Base-by-base conservation (phyloP, 768 basidiomycete species). In the Boletus sp. region DNA sequence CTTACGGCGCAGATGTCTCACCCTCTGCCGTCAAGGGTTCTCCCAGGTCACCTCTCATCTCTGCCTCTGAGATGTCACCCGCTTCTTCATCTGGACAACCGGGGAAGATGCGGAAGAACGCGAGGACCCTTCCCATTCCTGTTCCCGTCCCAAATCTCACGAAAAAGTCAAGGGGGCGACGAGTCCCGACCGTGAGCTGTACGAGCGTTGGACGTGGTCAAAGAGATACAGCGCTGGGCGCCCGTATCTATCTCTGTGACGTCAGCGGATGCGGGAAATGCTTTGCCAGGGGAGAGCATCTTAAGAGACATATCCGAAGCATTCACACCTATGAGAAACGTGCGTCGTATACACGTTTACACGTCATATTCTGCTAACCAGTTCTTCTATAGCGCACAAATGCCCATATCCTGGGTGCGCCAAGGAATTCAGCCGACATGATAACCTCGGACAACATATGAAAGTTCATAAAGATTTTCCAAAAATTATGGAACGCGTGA, bases 271-370 rank as follows among this genome's bases (percentile, higher is more conserved):
- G 93, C 69, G 88, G 87, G 40, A 93, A 93, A 73, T 88, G 85
- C 62, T 95, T 96, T 71, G 85, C 87, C 34, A 79, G 93, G 30
- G 87, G 88, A 21, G 93, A 96, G 71, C 93, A 96, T 69, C 73
- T 96, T 58, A 94, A 94, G 77, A 77, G 93, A 58, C 93, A 95
- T 69, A 81, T 94, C 38, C 74, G 90, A 61, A 88, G 87, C 64
- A 92, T 95, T 50, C 93, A 95, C 72, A 93, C 93, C 23, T 82
- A 93, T 70, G 92, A 94, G 69, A 93, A 92, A 76, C 93, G 93
- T 94, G 66, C 71, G 90, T 61, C 45, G 42, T 27, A 38, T 37
- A 17, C 44, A 41, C n/a, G 21, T 30, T 15, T 23, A 4, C 19
- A 43, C 37, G 56, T 43, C 54, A 61, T 57, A 47, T 37, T 47